Evolutionary conservation across 2,329 filamentous ascomycete species (phyloP).

Genomic region (Ophiognomonia clavigignenti-juglandacearum): DNA sequence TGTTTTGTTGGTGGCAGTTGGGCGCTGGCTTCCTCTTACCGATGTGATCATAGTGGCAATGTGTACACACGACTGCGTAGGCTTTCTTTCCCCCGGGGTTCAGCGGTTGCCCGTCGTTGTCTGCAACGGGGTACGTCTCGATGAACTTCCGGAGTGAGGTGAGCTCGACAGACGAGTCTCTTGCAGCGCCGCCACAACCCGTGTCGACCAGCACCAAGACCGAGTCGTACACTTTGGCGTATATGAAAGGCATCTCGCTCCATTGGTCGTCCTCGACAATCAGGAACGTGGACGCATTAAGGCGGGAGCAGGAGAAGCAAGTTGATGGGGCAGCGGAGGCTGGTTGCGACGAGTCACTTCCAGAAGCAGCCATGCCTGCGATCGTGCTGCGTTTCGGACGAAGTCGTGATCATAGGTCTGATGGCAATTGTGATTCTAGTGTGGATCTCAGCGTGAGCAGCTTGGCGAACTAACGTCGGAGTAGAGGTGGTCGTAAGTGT

Average conservation of each 20-base stretch:
- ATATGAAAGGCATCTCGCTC: constrained; percentile 39
- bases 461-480: too few relatives aligned
- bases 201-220: constrained; percentile 38
- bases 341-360: too few relatives aligned
- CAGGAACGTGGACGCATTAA: constrained; percentile 39
- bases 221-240: constrained; percentile 34
- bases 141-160: constrained; percentile 34
- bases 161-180: constrained; percentile 19
- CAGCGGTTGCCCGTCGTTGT: constrained; percentile 29
- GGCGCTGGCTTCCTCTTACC: constrained; percentile 11
- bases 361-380: too few relatives aligned
- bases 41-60: constrained; percentile 43
- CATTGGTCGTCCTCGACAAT: constrained; percentile 38
- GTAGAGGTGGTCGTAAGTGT: too few relatives aligned
- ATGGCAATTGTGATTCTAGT: too few relatives aligned
- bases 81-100: constrained; percentile 28
- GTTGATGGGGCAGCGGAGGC: constrained; percentile 1
- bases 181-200: constrained; percentile 35
- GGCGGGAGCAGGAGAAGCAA: constrained; percentile 16
- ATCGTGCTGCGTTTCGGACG: too few relatives aligned
- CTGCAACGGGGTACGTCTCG: constrained; percentile 32
- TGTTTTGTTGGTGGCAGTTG: too few relatives aligned
- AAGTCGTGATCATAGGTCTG: too few relatives aligned
- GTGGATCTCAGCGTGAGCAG: too few relatives aligned
- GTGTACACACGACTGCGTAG: constrained; percentile 39